Percentiles rank a stretch among this genome's conserved stretches.
Conservation (phyloP, 805 yeast genomes). For the Yarrowia phangngaensis region DNA sequence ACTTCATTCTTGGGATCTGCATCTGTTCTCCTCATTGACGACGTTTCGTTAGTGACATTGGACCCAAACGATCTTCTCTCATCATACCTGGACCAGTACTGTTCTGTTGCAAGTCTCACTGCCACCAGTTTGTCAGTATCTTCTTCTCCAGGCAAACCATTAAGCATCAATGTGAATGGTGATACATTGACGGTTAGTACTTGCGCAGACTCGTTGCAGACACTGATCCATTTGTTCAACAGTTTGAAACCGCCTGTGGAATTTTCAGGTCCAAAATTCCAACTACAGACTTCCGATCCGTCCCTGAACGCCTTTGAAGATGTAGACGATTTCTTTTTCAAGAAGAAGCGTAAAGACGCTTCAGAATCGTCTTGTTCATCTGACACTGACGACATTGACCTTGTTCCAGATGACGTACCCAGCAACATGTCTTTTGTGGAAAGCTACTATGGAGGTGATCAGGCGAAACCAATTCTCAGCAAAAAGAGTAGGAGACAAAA, state of each 20-base stretch:
- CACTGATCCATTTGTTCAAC: slow-evolving; percentile 60
- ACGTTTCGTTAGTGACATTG: neutral
- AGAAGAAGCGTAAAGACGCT: slow-evolving; percentile 28
- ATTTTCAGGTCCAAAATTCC: slow-evolving; percentile 44
- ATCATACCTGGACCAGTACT: slow-evolving; percentile 13
- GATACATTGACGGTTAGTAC: slow-evolving; percentile 31
- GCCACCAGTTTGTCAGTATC: slow-evolving; percentile 4
- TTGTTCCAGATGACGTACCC: slow-evolving; percentile 32
- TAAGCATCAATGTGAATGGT: slow-evolving; percentile 8
- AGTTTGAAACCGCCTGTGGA: slow-evolving; percentile 73
- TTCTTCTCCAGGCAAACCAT: neutral
- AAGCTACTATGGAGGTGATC: slow-evolving; percentile 36
- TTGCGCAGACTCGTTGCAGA: slow-evolving; percentile 83
- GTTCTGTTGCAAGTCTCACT: slow-evolving; percentile 14
- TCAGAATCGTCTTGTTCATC: slow-evolving; percentile 43
- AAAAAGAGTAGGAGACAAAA: slow-evolving; percentile 1
- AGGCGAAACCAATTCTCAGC: slow-evolving; percentile 6
- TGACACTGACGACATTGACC: slow-evolving; percentile 42
- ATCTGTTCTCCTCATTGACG: slow-evolving; percentile 9
- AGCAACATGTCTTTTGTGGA: slow-evolving; percentile 37
- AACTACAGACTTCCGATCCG: slow-evolving; percentile 41
- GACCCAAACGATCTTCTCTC: neutral
- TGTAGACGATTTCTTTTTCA: slow-evolving; percentile 42
- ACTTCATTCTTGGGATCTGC: slow-evolving; percentile 15
- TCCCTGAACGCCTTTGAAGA: slow-evolving; percentile 40